Conservation (phyloP, 345 rosid species). For the Erodium maritimum region DNA sequence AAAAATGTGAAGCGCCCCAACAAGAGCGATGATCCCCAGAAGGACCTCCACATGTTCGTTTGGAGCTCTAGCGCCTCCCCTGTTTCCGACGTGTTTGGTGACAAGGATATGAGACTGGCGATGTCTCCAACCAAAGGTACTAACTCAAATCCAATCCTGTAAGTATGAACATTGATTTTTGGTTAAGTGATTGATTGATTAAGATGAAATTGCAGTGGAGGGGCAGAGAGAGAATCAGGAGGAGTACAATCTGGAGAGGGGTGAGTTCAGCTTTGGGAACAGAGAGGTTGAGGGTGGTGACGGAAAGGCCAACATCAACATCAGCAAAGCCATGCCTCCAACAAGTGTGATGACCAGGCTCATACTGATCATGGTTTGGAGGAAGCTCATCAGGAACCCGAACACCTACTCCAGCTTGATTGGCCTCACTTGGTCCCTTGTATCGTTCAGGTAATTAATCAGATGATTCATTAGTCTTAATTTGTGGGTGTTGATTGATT, state of each 20-base stretch:
- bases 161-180: too few relatives aligned
- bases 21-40: conserved; percentile 39
- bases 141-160: too few relatives aligned
- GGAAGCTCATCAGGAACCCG: conserved; percentile 96
- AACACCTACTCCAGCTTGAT: conserved; percentile 92
- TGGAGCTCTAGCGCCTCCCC: conserved; percentile 99
- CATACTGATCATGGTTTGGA: conserved; percentile 97
- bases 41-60: conserved; percentile 91
- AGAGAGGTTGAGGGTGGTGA: conserved; percentile 31
- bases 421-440: conserved; percentile 84
- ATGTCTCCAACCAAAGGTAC: conserved; percentile 75
- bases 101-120: conserved; percentile 62
- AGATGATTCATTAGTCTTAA: neutral
- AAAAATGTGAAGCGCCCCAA: conserved; percentile 21
- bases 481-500: neutral
- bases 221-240: conserved; percentile 28
- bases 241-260: conserved; percentile 51
- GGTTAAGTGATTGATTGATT: neutral
- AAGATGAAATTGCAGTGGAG: conserved; percentile 14
- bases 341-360: conserved; percentile 98
- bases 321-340: conserved; percentile 90
- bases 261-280: too few relatives aligned
- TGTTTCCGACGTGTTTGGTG: conserved; percentile 80
- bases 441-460: conserved; percentile 60
- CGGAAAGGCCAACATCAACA: conserved; percentile 45